Evolutionary conservation across 2,329 filamentous ascomycete species (phyloP).

Genomic region (Fusarium sp.): DNA sequence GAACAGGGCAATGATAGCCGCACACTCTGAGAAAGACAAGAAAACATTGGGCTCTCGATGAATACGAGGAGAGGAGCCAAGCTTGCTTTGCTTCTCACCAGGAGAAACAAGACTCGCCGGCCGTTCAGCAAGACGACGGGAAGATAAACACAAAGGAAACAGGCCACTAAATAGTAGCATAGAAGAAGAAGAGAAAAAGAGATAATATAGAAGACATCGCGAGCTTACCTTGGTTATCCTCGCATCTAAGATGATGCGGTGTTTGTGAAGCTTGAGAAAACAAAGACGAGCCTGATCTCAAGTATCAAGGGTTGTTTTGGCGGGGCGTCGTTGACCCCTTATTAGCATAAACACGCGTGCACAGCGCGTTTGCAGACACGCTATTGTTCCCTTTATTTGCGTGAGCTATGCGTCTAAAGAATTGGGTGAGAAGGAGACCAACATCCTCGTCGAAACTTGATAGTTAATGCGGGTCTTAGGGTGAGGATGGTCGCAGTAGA

Average conservation of each 20-base stretch:
- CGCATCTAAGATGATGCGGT: neutral
- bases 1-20: neutral
- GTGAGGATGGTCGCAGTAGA: constrained; percentile 2
- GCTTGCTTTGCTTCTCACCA: neutral
- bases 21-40: neutral
- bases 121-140: neutral
- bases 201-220: neutral
- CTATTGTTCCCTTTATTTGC: constrained; percentile 1
- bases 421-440: neutral
- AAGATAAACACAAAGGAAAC: too few relatives aligned
- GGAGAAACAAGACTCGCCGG: neutral
- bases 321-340: neutral
- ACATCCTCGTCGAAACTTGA: constrained; percentile 12
- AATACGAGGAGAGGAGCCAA: neutral
- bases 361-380: neutral
- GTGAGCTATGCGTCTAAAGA: constrained; percentile 5
- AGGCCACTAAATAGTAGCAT: neutral
- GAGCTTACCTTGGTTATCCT: neutral
- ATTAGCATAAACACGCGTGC: neutral
- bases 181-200: neutral
- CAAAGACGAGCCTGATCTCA: neutral
- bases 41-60: neutral
- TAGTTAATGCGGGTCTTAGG: constrained; percentile 12
- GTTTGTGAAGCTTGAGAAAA: neutral
- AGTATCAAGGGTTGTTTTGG: neutral